These are phyloP conservation scores for Lathyrus aphaca DNA, from an alignment of 306 rosid species.

Conservation along the genomic window DNA sequence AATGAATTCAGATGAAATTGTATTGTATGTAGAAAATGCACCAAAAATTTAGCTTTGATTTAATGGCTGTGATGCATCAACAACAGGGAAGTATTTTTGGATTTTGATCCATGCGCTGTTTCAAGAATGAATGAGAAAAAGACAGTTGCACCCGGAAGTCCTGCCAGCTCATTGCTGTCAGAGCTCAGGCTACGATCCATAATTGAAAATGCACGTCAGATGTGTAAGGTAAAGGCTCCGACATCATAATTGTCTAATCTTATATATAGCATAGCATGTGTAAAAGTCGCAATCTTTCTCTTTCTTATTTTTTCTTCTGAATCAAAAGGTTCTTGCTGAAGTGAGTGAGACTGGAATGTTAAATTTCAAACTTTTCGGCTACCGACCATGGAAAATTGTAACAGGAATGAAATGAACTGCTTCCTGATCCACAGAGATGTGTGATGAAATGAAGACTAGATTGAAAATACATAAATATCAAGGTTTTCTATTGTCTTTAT, in stretches of 20 bases:
- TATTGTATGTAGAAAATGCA: slow-evolving; percentile 13
- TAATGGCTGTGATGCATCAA: slow-evolving; percentile 37
- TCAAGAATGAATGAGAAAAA: slow-evolving; percentile 71
- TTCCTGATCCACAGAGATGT: slow-evolving; percentile 37
- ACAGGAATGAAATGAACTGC: slow-evolving; percentile 32
- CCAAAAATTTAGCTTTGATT: slow-evolving; percentile 29
- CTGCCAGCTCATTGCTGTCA: slow-evolving; percentile 66
- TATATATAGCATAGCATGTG: slow-evolving; percentile 6
- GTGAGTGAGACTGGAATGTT: slow-evolving; percentile 25
- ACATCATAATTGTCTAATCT: slow-evolving; percentile 12
- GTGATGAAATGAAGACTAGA: slow-evolving; percentile 25
- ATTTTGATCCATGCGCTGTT: slow-evolving; percentile 67
- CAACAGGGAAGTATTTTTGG: slow-evolving; percentile 67
- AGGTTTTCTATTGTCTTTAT: slow-evolving; percentile 5
- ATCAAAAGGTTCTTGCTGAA: slow-evolving; percentile 30
- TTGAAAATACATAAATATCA: not conserved
- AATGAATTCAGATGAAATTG: slow-evolving; percentile 29
- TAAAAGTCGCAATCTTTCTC: slow-evolving; percentile 18
- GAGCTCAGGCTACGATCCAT: slow-evolving; percentile 72
- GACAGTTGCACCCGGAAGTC: slow-evolving; percentile 57
- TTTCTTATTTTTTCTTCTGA: slow-evolving; percentile 2
- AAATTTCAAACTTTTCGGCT: slow-evolving; percentile 47
- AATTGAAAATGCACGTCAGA: slow-evolving; percentile 77
- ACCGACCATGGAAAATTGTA: slow-evolving; percentile 37
- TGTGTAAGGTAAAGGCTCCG: slow-evolving; percentile 57